Conservation (phyloP, 495 filamentous ascomycete genomes). For the Penicillium chermesinum region DNA sequence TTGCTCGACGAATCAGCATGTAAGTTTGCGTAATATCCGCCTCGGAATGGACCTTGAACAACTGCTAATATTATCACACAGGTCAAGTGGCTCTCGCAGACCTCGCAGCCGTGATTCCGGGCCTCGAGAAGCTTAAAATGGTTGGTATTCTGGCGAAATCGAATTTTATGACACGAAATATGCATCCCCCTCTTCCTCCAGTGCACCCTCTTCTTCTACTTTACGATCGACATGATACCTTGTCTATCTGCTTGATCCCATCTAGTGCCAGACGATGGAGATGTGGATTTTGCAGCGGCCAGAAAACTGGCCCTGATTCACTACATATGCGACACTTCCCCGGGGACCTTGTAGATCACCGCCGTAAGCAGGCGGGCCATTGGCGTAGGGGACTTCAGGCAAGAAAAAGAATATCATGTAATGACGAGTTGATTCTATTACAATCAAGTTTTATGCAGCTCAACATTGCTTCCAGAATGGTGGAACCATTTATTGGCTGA, state of each 20-base stretch:
- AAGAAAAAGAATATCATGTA: constrained; percentile 19
- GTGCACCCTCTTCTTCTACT: constrained; percentile 24
- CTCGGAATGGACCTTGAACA: neutral
- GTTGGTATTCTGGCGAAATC: constrained; percentile 11
- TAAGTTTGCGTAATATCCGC: constrained; percentile 46
- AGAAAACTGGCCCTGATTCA: constrained; percentile 8
- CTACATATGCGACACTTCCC: neutral
- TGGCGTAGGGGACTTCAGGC: constrained; percentile 6
- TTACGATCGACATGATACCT: constrained; percentile 30
- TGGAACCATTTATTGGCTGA: too few relatives aligned
- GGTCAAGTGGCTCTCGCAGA: constrained; percentile 37
- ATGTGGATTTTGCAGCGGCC: constrained; percentile 14
- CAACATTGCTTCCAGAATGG: neutral
- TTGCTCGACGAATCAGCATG: constrained; percentile 94
- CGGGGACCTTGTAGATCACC: constrained; percentile 6
- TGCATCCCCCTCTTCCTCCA: constrained; percentile 25
- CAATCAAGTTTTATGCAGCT: constrained; percentile 2
- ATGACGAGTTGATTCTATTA: constrained; percentile 15
- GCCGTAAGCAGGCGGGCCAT: constrained; percentile 4
- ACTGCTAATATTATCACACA: constrained; percentile 15
- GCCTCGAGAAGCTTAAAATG: constrained; percentile 22
- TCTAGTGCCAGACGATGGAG: constrained; percentile 11
- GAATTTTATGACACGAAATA: constrained; percentile 29
- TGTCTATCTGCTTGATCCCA: constrained; percentile 24
- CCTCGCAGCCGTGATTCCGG: constrained; percentile 31